A percentile compares a stretch with the other conserved stretches of the same genome.
These are phyloP conservation scores for Leccinum incarnatum DNA, from an alignment of 768 basidiomycete species.

Conservation along the genomic window DNA sequence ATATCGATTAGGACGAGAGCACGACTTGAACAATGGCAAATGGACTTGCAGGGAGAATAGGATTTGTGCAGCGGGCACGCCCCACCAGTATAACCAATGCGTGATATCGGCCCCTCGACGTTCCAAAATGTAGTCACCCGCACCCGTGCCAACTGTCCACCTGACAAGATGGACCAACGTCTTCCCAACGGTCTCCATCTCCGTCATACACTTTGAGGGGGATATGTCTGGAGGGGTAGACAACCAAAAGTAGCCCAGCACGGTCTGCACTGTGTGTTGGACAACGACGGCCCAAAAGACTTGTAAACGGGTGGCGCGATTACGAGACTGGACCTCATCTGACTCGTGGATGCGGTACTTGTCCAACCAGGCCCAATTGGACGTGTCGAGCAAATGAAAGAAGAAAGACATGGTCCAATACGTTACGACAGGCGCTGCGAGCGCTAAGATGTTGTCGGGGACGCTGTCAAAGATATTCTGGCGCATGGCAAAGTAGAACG, in stretches of 20 bases:
- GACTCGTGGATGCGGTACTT: slow-evolving; percentile 88
- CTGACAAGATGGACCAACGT: slow-evolving; percentile 40
- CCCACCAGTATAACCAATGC: slow-evolving; percentile 91
- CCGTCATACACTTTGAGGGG: slow-evolving; percentile 38
- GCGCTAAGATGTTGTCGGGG: slow-evolving; percentile 68
- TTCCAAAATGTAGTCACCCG: slow-evolving; percentile 36
- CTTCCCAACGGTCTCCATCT: slow-evolving; percentile 41
- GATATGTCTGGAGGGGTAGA: slow-evolving; percentile 38
- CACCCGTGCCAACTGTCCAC: slow-evolving; percentile 41
- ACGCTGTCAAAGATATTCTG: slow-evolving; percentile 51
- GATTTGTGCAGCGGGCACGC: slow-evolving; percentile 70
- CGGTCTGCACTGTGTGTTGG: slow-evolving; percentile 85
- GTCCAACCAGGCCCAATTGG: slow-evolving; percentile 73
- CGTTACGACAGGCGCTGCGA: slow-evolving; percentile 70
- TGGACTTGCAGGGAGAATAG: slow-evolving; percentile 78
- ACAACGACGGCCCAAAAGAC: slow-evolving; percentile 81
- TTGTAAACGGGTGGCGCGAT: slow-evolving; percentile 65
- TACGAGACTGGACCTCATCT: slow-evolving; percentile 68
- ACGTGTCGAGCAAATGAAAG: slow-evolving; percentile 83
- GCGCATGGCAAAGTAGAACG: slow-evolving; percentile 55
- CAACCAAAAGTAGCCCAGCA: slow-evolving; percentile 68
- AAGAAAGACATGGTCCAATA: slow-evolving; percentile 83
- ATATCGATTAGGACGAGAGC: background rate
- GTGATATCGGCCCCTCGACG: slow-evolving; percentile 43
- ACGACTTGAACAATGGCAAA: background rate